A percentile compares a stretch with the other conserved stretches of the same genome.
phyloP scores from a whole-genome alignment of 805 yeast genomes.

The Kluyveromyces dobzhanskii region DNA sequence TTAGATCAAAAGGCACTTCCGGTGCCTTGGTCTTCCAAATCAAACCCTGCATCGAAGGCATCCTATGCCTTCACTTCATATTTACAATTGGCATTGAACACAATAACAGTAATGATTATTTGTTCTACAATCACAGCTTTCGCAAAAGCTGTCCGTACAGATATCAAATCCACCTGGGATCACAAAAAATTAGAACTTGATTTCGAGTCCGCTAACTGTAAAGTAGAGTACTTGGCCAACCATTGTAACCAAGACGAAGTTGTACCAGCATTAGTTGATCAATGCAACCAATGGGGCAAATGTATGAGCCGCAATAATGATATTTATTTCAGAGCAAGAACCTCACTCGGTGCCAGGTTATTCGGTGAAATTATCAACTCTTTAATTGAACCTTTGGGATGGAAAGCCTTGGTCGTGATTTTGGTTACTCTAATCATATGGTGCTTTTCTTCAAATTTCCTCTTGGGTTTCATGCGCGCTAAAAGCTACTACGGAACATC shows the following conservation, averaged over 20 bases:
- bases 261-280: constrained; percentile 49
- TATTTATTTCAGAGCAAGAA: constrained; percentile 36
- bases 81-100: constrained; percentile 47
- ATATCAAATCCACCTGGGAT: constrained; percentile 43
- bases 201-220: constrained; percentile 47
- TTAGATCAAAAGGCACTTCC: constrained; percentile 32
- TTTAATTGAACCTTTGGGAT: constrained; percentile 59
- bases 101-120: constrained; percentile 37
- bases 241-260: constrained; percentile 46
- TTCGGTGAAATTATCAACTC: constrained; percentile 55
- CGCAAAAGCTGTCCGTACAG: constrained; percentile 43
- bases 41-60: constrained; percentile 42
- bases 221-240: constrained; percentile 43
- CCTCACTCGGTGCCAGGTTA: constrained; percentile 53
- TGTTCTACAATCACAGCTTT: constrained; percentile 37
- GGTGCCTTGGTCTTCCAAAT: constrained; percentile 47
- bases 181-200: constrained; percentile 38
- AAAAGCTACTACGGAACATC: constrained; percentile 32
- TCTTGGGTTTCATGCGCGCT: constrained; percentile 59
- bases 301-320: constrained; percentile 54
- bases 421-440: constrained; percentile 33
- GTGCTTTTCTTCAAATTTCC: constrained; percentile 52
- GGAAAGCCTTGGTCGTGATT: constrained; percentile 45
- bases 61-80: constrained; percentile 57
- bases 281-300: constrained; percentile 54